Evolutionary conservation across 2,329 filamentous ascomycete genomes (phyloP).

Genomic region (Zymoseptoria tritici): DNA sequence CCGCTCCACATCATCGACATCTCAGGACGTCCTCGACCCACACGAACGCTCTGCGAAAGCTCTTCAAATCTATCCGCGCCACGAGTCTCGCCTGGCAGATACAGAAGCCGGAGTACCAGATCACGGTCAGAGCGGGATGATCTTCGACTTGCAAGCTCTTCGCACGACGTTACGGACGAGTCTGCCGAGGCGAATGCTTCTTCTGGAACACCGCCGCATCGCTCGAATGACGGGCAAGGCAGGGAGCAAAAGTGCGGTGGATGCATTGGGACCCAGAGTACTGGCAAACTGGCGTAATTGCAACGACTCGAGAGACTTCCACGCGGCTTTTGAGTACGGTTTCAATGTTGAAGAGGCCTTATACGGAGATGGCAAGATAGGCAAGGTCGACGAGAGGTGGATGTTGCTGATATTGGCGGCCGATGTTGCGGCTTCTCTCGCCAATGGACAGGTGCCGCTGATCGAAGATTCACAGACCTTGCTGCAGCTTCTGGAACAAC

Average conservation of each 20-base stretch:
- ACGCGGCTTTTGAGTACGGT: conserved; percentile 28
- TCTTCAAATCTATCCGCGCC: conserved; percentile 25
- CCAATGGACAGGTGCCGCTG: conserved; percentile 13
- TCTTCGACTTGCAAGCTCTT: conserved; percentile 31
- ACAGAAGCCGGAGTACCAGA: conserved; percentile 24
- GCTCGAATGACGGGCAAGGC: conserved; percentile 23
- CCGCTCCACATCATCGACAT: conserved; percentile 12
- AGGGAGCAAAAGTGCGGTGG: conserved; percentile 11
- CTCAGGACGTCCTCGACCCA: conserved; percentile 21
- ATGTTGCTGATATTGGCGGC: conserved; percentile 18
- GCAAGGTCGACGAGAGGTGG: conserved; percentile 13
- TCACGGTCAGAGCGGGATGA: conserved; percentile 29
- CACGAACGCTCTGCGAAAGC: conserved; percentile 22
- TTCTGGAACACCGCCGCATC: conserved; percentile 29
- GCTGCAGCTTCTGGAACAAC: conserved; percentile 1
- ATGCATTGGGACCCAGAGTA: conserved; percentile 18
- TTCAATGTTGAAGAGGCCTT: conserved; percentile 24
- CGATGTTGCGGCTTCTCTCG: conserved; percentile 24
- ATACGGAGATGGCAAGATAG: conserved; percentile 8
- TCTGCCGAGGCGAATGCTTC: conserved; percentile 24
- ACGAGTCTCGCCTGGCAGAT: conserved; percentile 29
- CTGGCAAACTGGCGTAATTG: conserved; percentile 23
- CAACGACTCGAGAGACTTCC: conserved; percentile 30
- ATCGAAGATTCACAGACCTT: conserved; percentile 7
- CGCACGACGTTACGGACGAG: conserved; percentile 24